A percentile compares a stretch with the other conserved stretches of the same genome.
phyloP scores from a whole-genome alignment of 2,329 filamentous ascomycete species.

The Aureobasidium namibiae region DNA sequence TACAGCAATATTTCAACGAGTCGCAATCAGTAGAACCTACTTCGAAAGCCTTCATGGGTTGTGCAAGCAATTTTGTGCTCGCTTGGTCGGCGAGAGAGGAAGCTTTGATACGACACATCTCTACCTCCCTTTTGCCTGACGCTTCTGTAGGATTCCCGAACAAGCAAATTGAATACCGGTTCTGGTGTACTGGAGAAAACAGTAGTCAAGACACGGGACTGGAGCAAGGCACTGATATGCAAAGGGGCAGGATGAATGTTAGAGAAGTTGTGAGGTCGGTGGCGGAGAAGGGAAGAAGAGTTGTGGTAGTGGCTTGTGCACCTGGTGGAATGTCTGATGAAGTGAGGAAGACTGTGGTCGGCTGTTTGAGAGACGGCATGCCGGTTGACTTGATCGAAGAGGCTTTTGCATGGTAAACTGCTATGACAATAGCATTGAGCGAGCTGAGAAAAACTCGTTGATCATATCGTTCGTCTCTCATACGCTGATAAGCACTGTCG shows the following conservation, averaged over 20 bases:
- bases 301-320: slow-evolving; percentile 36
- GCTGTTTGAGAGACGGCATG: slow-evolving; percentile 14
- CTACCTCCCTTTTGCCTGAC: slow-evolving; percentile 24
- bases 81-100: slow-evolving; percentile 1
- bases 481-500: too few species aligned
- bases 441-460: not conserved
- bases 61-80: not conserved
- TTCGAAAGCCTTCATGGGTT: not conserved
- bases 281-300: slow-evolving; percentile 21
- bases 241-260: not conserved
- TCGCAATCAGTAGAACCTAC: not conserved
- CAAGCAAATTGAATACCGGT: slow-evolving; percentile 13
- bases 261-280: slow-evolving; percentile 20
- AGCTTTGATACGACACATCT: slow-evolving; percentile 24
- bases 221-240: slow-evolving; percentile 20
- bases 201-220: slow-evolving; percentile 26
- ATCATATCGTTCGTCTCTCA: not conserved
- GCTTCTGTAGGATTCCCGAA: slow-evolving; percentile 15
- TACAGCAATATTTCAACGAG: not conserved
- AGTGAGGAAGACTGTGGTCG: slow-evolving; percentile 27
- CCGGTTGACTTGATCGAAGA: slow-evolving; percentile 17
- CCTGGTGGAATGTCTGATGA: slow-evolving; percentile 35
- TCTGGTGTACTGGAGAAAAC: not conserved
- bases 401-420: slow-evolving; percentile 17
- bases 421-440: not conserved